Evolutionary conservation across 2,329 filamentous ascomycete genomes (phyloP).

Genomic region (Aspergillus hortae): DNA sequence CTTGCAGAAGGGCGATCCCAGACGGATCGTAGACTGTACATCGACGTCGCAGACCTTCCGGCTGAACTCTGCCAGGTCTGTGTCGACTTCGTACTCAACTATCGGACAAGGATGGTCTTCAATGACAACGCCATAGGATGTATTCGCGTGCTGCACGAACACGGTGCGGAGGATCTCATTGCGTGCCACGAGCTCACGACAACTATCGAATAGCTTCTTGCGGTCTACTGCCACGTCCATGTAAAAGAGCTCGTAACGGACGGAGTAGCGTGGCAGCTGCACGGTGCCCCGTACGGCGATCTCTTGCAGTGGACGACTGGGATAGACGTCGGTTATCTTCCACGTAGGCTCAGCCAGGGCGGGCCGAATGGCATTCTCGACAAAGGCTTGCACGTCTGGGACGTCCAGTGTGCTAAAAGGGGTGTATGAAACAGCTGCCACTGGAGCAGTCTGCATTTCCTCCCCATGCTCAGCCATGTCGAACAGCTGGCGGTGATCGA

Average conservation of each 20-base stretch:
- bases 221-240: constrained; percentile 49
- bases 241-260: constrained; percentile 60
- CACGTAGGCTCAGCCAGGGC: not conserved
- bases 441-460: not conserved
- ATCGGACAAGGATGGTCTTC: constrained; percentile 40
- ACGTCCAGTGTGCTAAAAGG: not conserved
- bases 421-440: not conserved
- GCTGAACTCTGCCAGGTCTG: constrained; percentile 44
- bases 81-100: constrained; percentile 45
- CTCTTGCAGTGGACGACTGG: constrained; percentile 54
- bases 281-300: constrained; percentile 57
- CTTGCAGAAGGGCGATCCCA: constrained; percentile 54
- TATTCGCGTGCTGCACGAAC: constrained; percentile 44
- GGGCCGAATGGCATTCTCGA: not conserved
- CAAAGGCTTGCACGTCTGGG: not conserved
- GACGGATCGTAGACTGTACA: constrained; percentile 49
- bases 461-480: not conserved
- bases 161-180: constrained; percentile 61
- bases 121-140: constrained; percentile 6
- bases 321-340: constrained; percentile 49
- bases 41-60: constrained; percentile 50
- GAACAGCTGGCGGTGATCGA: not conserved
- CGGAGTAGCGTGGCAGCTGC: constrained; percentile 55
- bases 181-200: constrained; percentile 48
- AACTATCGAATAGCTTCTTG: constrained; percentile 46